Base-by-base conservation (phyloP, 192 early-diverging fungal species). In the Entomortierella lignicola region DNA sequence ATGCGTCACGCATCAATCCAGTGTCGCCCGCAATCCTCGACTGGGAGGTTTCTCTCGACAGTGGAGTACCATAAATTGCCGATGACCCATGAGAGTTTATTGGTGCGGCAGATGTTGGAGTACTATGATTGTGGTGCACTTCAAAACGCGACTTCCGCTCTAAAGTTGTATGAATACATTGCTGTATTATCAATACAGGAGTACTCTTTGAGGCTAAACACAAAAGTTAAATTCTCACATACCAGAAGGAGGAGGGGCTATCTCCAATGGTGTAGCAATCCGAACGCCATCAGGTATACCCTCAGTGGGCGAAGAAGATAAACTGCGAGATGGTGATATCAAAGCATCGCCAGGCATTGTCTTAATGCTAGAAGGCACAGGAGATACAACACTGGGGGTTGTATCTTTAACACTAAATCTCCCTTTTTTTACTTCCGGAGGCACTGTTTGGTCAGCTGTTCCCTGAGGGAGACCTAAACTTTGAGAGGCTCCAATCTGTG, bases 341-440 rank as follows among this genome's bases (percentile, higher is more conserved):
- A 70, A 51, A 3, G 48, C 23, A 2, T 79, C 75, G 44, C 42
- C 31, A 5, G 55, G 39, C 30, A 50, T 48, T 8, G 54, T 27
- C 23, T 70, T 79, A n/a, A 66, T 41, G 42, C 52, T 79, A 4
- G 57, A 12, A 5, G 57, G 75, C 15, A 47, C 37, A 12, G 75
- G 75, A 1, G 75, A 79, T 4, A 32, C 27, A 13, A 30, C 31
- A 18, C 55, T 21, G 21, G 6, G 62, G 47, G 23, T 66, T 61
- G 51, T 84, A 39, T 85, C 85, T 20, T 75, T 87, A 48, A 94
- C 90, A 82, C 89, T 89, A 51, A 94, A 94, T 55, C 93, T 81
- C 18, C 93, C 93, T 55, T 92, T 94, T 66, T 82, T 89, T 20
- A 92, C 85, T 72, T 89, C 75, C 44, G 62, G 68, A 11, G 52